phyloP scores from a whole-genome alignment of 2,329 filamentous ascomycete species.

The Hypoxylon sp. region DNA sequence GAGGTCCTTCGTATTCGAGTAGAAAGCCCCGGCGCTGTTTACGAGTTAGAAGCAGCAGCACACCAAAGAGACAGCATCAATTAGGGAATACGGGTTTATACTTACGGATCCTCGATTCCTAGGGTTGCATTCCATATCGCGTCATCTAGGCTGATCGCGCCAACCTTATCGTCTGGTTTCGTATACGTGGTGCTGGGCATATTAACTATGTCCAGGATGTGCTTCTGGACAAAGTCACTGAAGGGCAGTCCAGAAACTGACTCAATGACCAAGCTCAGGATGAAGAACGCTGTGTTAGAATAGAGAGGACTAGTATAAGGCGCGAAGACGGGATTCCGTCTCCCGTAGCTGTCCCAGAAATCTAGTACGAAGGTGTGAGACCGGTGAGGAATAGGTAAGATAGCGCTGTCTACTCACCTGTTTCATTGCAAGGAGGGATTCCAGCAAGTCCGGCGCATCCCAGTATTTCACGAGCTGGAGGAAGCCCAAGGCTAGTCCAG shows the following conservation, averaged over 20 bases:
- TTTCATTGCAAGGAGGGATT: slow-evolving; percentile 53
- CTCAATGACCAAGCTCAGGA: slow-evolving; percentile 64
- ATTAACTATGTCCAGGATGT: slow-evolving; percentile 60
- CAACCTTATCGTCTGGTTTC: slow-evolving; percentile 52
- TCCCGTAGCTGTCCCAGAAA: slow-evolving; percentile 51
- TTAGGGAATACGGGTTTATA: neutral
- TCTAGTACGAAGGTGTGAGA: slow-evolving; percentile 38
- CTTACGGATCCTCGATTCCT: slow-evolving; percentile 57
- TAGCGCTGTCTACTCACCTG: slow-evolving; percentile 43
- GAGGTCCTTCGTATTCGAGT: slow-evolving; percentile 61
- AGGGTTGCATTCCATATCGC: slow-evolving; percentile 55
- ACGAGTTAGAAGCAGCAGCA: neutral
- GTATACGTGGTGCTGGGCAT: slow-evolving; percentile 60
- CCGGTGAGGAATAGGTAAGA: neutral
- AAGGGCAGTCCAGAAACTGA: slow-evolving; percentile 60
- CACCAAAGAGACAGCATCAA: neutral
- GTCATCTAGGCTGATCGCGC: slow-evolving; percentile 58
- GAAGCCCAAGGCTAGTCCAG: slow-evolving; percentile 56
- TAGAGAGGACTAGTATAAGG: slow-evolving; percentile 64
- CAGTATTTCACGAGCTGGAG: slow-evolving; percentile 52
- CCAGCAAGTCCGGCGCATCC: slow-evolving; percentile 57
- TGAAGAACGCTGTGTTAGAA: slow-evolving; percentile 63
- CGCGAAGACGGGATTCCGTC: slow-evolving; percentile 58
- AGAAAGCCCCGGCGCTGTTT: slow-evolving; percentile 59
- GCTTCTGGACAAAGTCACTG: slow-evolving; percentile 57